phyloP scores from a whole-genome alignment of 371 early-diverging fungal genomes.

The Phascolomyces articulosus region DNA sequence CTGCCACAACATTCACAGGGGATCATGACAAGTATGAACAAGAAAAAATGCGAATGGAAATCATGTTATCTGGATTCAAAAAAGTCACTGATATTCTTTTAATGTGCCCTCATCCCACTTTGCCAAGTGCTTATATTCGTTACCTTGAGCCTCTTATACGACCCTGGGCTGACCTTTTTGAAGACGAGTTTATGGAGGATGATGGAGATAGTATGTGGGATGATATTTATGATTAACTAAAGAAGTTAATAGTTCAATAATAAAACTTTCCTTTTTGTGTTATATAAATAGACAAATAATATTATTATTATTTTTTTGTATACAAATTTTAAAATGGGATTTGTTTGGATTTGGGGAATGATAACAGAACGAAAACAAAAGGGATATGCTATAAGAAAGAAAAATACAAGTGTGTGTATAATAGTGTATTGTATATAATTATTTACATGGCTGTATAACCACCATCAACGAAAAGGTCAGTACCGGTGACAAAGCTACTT shows the following conservation, averaged over 20 bases:
- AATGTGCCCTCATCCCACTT: slow-evolving; percentile 63
- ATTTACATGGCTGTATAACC: slow-evolving; percentile 47
- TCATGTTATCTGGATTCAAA: slow-evolving; percentile 56
- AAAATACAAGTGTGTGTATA: neutral
- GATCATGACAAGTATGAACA: slow-evolving; percentile 41
- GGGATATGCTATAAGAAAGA: neutral
- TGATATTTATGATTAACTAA: no score
- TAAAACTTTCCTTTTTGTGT: no score
- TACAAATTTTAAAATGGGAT: no score
- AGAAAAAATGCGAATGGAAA: slow-evolving; percentile 50
- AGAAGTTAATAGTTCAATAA: no score
- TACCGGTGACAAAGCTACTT: slow-evolving; percentile 62
- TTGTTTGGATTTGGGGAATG: neutral
- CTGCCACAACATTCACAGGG: slow-evolving; percentile 40
- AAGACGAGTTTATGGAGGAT: slow-evolving; percentile 9
- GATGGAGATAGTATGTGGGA: slow-evolving; percentile 9
- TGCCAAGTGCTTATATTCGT: slow-evolving; percentile 48
- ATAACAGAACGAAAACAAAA: neutral
- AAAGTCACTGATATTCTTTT: slow-evolving; percentile 52
- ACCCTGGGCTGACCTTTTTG: slow-evolving; percentile 42
- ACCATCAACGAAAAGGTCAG: slow-evolving; percentile 53
- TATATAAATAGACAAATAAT: no score
- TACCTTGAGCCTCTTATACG: slow-evolving; percentile 44
- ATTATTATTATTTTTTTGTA: no score
- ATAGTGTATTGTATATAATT: neutral